Conservation (phyloP, 371 early-diverging fungal species). For the Rhizomucor miehei region DNA sequence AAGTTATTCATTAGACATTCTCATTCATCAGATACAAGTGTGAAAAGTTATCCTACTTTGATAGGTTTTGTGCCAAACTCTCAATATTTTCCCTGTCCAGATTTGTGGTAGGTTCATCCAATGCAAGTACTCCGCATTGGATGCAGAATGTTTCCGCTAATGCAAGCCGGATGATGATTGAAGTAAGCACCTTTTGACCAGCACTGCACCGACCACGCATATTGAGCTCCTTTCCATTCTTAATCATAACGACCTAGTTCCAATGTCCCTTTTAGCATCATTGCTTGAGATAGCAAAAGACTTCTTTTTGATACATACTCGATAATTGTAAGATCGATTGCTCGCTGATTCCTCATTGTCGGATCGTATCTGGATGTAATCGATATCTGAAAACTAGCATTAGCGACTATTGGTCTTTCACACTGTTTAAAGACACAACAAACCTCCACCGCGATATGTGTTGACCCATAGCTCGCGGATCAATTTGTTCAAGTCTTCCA, state of each 20-base stretch:
- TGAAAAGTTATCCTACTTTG: too few relatives aligned
- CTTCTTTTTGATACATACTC: conserved; percentile 58
- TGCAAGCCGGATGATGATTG: conserved; percentile 97
- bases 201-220: conserved; percentile 99
- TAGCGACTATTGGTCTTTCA: too few relatives aligned
- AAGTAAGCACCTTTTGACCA: conserved; percentile 98
- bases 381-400: conserved; percentile 75
- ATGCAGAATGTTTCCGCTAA: conserved; percentile 95
- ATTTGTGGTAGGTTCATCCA: conserved; percentile 99
- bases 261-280: background rate
- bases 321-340: conserved; percentile 85
- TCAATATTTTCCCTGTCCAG: conserved; percentile 95
- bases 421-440: too few relatives aligned
- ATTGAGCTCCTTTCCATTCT: conserved; percentile 88
- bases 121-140: conserved; percentile 95
- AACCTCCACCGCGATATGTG: conserved; percentile 97
- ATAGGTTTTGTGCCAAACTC: conserved; percentile 86
- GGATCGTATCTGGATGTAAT: conserved; percentile 92
- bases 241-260: conserved; percentile 92
- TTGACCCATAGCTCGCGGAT: conserved; percentile 97
- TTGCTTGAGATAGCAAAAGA: background rate
- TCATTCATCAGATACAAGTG: too few relatives aligned
- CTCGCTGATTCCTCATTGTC: conserved; percentile 71
- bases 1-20: background rate
- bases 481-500: conserved; percentile 97